phyloP scores from a whole-genome alignment of 108 stramenopile species.

The Aurantiochytrium sp. region DNA sequence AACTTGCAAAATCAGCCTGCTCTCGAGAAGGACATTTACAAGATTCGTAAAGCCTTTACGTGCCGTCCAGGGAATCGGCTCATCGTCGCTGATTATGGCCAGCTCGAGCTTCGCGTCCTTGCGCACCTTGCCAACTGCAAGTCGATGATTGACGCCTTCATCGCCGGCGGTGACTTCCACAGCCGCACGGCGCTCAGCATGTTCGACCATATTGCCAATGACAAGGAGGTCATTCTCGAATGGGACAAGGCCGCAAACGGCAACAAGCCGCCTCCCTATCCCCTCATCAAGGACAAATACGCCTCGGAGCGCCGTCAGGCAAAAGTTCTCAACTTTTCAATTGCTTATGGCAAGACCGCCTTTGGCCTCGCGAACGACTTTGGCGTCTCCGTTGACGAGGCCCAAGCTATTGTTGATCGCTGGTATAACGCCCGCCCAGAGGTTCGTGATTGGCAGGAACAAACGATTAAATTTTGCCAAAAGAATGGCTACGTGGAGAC shows the following conservation, averaged over 20 bases:
- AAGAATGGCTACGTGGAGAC: constrained; percentile 70
- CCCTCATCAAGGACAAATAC: constrained; percentile 89
- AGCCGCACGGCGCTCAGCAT: constrained; percentile 93
- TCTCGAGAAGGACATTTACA: constrained; percentile 89
- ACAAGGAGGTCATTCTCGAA: constrained; percentile 88
- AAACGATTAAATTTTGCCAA: constrained; percentile 63
- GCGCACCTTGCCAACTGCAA: constrained; percentile 86
- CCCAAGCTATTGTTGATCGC: constrained; percentile 77
- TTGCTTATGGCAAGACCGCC: constrained; percentile 99
- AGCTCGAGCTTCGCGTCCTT: constrained; percentile 88
- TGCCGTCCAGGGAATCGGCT: constrained; percentile 78
- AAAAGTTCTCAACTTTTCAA: constrained; percentile 97
- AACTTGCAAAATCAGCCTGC: constrained; percentile 99
- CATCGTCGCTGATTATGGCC: constrained; percentile 98
- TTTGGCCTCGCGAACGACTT: constrained; percentile 91
- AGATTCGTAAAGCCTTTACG: constrained; percentile 81
- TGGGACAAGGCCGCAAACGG: constrained; percentile 86
- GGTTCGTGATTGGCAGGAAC: constrained; percentile 82
- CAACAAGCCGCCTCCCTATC: constrained; percentile 64
- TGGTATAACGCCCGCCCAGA: constrained; percentile 94
- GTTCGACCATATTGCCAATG: constrained; percentile 87
- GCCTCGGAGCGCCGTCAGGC: constrained; percentile 94
- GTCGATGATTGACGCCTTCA: constrained; percentile 93
- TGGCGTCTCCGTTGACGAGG: constrained; percentile 78
- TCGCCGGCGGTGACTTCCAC: constrained; percentile 94